Percentiles rank a stretch among this genome's conserved stretches.
Conservation (phyloP, 225 moss, liverwort and hornwort genomes). For the Asterella californica region DNA sequence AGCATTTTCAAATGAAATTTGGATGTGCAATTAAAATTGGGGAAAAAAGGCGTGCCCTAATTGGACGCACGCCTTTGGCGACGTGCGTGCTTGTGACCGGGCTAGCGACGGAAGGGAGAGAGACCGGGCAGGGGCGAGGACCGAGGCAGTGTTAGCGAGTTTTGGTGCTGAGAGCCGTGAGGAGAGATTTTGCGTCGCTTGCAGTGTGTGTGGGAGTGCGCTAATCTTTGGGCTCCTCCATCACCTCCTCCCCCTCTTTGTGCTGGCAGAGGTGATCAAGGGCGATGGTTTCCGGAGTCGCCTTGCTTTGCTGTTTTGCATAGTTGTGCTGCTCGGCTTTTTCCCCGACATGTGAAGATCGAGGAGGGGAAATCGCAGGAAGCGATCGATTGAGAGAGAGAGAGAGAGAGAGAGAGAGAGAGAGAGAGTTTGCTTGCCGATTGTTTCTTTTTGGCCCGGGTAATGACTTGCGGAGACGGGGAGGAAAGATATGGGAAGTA, state of each 20-base stretch:
- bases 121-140: neutral
- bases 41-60: constrained; percentile 15
- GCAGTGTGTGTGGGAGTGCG: neutral
- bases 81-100: constrained; percentile 9
- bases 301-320: neutral
- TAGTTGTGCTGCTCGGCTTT: constrained; percentile 22
- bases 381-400: constrained; percentile 8
- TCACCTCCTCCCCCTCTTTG: neutral
- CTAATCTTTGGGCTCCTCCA: constrained; percentile 6
- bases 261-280: constrained; percentile 1
- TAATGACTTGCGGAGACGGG: neutral
- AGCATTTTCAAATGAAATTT: neutral
- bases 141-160: neutral
- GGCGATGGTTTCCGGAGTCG: neutral
- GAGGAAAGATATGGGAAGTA: neutral
- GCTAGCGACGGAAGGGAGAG: neutral
- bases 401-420: neutral
- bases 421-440: constrained; percentile 5
- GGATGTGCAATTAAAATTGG: neutral
- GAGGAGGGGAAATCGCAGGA: constrained; percentile 21
- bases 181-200: constrained; percentile 6
- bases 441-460: constrained; percentile 2
- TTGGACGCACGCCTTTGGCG: constrained; percentile 11
- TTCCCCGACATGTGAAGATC: constrained; percentile 10
- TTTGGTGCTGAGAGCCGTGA: neutral